Evolutionary conservation across 139 green algal genomes (phyloP), one percentile per base, ranked within the genome.

Genomic region (Haematococcus sp.): DNA sequence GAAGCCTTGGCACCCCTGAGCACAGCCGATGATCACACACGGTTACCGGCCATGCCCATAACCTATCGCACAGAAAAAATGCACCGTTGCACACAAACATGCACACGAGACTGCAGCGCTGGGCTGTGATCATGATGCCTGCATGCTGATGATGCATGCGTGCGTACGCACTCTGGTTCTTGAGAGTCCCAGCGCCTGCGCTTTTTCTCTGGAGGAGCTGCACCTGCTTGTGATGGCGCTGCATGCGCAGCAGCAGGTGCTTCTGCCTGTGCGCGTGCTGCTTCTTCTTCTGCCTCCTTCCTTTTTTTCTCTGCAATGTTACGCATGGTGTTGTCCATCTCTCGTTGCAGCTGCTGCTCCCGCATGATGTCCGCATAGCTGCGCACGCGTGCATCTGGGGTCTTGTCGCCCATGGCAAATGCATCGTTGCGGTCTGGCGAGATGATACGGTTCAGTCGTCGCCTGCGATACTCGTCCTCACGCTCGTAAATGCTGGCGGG

Each of bases 361-460:
- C 83, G 78, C 88, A 98, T 94, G 7, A 94, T 85, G 68, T 98
- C 95, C 5, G 89, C 94, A 68, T 98, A 98, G 4, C 88, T 98
- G 32, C 85, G 78, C 33, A 92, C 84, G n/a, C 82, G 66, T 4
- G 86, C 77, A 58, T 93, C 91, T 55, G 92, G 91, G 23, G 90
- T 93, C 73, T 93, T 89, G 74, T 96, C 88, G 9, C 92, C 92
- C 89, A 93, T 93, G 28, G 81, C 84, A 77, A 97, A 98, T 0
- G 95, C 88, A 68, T 98, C 95, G 55, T 93, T 91, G n/a, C 95
- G 84, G 19, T 89, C 85, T 0, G 95, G 95, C 7, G 93, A 97
- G 16, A 98, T 86, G 63, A 92, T 88, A 59, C 93, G 89, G 52
- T 91, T 82, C 71, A 97, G 76, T 27, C 93, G 80, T 11, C 92